Base-by-base conservation (phyloP, 371 early-diverging fungal genomes). In the Apophysomyces elegans region DNA sequence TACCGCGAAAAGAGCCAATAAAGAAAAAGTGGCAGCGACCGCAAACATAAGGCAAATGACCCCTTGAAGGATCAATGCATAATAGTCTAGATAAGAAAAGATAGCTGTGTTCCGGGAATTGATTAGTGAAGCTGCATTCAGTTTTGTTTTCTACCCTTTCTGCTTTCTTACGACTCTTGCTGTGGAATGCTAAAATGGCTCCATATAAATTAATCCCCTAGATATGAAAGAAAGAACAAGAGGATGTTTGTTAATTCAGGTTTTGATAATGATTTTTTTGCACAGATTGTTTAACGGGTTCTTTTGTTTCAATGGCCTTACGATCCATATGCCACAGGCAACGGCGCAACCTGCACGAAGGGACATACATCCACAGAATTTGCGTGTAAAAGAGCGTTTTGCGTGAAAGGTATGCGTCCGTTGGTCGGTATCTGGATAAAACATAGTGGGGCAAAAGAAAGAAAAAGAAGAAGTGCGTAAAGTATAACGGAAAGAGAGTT, bases 1-100 rank as follows among this genome's bases (percentile, higher is more conserved):
- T 26, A 74, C 81, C 64, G 64, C 36, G n/a, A 70, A 57, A 18
- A 78, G 63, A 3, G 72, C 63, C 65, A 73, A 71, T 6, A 81
- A 39, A 7, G 75, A 67, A 36, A 74, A 70, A 1, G 74, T 8
- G 7, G 75, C 73, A 5, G 69, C 73, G 5, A 81, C 50, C 12
- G 62, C 63, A 58, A 81, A 76, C 13, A 70, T 16, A 5, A 81
- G 56, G 39, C 78, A 78, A 1, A 78, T 50, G 3, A 72, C 54
- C 14, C 77, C 81, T 58, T 71, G 76, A 5, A 75, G 43, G 13
- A 78, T 67, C 18, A 73, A 39, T 1, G 74, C 70, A 13, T 62
- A 37, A 9, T 58, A 21, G 41, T 78, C 65, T 13, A 78, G 57
- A 50, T 78, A 70, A 9, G 81, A 78, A 63, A 69, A 81, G 9